Conservation (phyloP, 1,284 basidiomycete genomes). For the Tetrapyrgos nigripes region DNA sequence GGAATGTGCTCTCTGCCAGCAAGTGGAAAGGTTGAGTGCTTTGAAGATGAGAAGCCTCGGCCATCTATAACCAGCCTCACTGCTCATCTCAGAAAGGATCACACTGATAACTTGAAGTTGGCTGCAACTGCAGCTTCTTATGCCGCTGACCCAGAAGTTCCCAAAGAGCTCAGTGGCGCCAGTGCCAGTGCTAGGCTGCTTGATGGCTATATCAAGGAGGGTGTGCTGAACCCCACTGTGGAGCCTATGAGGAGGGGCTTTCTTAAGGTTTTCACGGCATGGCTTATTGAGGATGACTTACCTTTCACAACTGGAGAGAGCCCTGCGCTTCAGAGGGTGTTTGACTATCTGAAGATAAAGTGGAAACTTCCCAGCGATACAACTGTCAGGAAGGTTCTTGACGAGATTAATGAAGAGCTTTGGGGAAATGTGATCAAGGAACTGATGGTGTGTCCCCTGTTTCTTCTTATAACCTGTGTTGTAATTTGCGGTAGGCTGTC, state of each 20-base stretch:
- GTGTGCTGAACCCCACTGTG: conserved; percentile 29
- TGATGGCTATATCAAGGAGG: conserved; percentile 26
- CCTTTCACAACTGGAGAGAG: conserved; percentile 38
- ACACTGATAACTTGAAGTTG: background rate
- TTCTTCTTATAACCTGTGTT: background rate
- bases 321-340: conserved; percentile 26
- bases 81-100: conserved; percentile 19
- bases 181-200: conserved; percentile 26
- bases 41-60: conserved; percentile 25
- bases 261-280: conserved; percentile 33
- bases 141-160: too few relatives aligned
- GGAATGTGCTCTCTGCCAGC: conserved; percentile 14
- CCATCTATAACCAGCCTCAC: conserved; percentile 32
- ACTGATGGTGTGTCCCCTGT: conserved; percentile 27
- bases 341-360: conserved; percentile 15
- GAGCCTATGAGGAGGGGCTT: conserved; percentile 32
- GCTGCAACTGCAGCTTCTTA: too few relatives aligned
- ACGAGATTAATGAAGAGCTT: conserved; percentile 29
- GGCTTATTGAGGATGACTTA: conserved; percentile 37
- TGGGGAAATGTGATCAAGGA: conserved; percentile 32
- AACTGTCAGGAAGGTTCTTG: conserved; percentile 32
- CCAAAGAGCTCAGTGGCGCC: background rate
- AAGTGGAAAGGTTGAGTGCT: conserved; percentile 20
- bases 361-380: conserved; percentile 34
- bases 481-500: conserved; percentile 21